These are phyloP conservation scores for Cylindrotheca fusiformis DNA, from an alignment of 108 stramenopile species.

Conservation along the genomic window DNA sequence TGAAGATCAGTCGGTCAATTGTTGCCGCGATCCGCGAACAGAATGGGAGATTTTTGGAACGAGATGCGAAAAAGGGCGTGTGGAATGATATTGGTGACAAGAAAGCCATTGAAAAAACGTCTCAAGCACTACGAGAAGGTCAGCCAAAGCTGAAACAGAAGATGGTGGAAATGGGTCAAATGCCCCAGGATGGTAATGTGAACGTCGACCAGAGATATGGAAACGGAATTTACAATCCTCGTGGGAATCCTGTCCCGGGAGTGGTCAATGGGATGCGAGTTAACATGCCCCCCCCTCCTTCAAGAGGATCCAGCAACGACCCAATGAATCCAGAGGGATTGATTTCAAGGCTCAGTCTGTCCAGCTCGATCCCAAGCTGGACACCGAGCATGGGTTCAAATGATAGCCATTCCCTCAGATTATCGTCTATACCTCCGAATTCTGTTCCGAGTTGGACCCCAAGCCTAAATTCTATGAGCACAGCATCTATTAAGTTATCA, in stretches of 20 bases:
- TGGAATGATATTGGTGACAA: constrained; percentile 77
- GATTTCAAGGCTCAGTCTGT: constrained; percentile 27
- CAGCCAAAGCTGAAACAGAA: constrained; percentile 71
- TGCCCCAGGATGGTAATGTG: constrained; percentile 12
- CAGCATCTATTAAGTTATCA: background rate
- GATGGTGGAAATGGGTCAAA: constrained; percentile 49
- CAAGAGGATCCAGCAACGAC: constrained; percentile 10
- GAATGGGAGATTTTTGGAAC: constrained; percentile 76
- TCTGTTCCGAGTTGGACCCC: constrained; percentile 18
- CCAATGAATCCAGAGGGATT: constrained; percentile 8
- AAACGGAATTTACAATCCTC: constrained; percentile 26
- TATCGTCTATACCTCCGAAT: too few relatives aligned
- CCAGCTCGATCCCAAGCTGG: constrained; percentile 17
- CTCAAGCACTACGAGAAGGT: constrained; percentile 81
- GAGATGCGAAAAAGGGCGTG: constrained; percentile 35
- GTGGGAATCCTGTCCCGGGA: background rate
- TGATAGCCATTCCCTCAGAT: too few relatives aligned
- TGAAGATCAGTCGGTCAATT: constrained; percentile 73
- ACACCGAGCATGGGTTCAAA: too few relatives aligned
- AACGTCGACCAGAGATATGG: constrained; percentile 15
- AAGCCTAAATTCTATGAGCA: constrained; percentile 5
- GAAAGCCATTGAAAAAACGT: constrained; percentile 75
- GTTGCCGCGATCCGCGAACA: constrained; percentile 77
- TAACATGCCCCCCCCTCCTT: constrained; percentile 25
- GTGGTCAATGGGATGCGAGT: constrained; percentile 4